Conservation (phyloP, 2,329 filamentous ascomycete species). For the Talaromyces sp. region DNA sequence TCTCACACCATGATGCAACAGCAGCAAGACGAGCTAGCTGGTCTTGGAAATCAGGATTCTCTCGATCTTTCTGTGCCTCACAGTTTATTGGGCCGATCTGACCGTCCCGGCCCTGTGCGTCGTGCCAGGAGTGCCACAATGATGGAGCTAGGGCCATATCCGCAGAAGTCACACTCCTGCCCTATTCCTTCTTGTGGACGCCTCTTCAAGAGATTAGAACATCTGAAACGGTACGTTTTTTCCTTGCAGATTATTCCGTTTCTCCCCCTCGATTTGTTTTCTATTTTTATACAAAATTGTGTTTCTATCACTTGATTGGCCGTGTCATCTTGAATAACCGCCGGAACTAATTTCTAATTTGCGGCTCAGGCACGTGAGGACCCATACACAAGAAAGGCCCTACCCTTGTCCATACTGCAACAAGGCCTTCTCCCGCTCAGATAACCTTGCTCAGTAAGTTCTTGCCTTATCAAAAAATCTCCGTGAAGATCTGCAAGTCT, state of each 20-base stretch:
- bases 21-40: constrained; percentile 56
- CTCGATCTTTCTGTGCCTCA: constrained; percentile 53
- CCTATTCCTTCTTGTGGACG: constrained; percentile 97
- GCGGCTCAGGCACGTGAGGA: constrained; percentile 83
- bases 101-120: constrained; percentile 70
- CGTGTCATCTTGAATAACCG: constrained; percentile 46
- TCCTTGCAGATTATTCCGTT: constrained; percentile 19
- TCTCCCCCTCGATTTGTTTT: constrained; percentile 13
- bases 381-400: constrained; percentile 97
- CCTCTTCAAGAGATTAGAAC: constrained; percentile 97
- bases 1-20: constrained; percentile 57
- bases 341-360: constrained; percentile 41
- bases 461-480: neutral
- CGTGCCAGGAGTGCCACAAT: constrained; percentile 91
- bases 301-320: constrained; percentile 20
- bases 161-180: constrained; percentile 97
- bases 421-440: constrained; percentile 97
- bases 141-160: constrained; percentile 94
- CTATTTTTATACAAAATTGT: constrained; percentile 24
- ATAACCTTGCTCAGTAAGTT: constrained; percentile 94
- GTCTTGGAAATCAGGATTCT: constrained; percentile 63
- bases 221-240: constrained; percentile 86
- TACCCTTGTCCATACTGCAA: constrained; percentile 97
- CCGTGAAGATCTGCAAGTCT: neutral
- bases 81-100: constrained; percentile 58